These are phyloP conservation scores for Phytophthora tubulina DNA, from an alignment of 352 stramenopile species.

Conservation along the genomic window DNA sequence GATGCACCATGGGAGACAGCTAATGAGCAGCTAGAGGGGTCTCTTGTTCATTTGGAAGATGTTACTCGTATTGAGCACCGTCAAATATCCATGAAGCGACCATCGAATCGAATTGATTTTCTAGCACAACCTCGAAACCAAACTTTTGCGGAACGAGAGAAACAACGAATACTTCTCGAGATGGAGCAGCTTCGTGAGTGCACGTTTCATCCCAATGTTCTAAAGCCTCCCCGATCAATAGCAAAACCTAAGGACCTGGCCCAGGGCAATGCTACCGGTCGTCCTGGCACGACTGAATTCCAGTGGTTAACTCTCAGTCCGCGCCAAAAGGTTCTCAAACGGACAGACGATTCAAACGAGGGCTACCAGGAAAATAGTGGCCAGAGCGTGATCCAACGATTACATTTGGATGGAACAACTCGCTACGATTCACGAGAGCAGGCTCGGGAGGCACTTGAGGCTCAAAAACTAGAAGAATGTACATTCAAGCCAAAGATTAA, in stretches of 20 bases:
- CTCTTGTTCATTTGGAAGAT: background rate
- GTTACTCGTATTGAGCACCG: constrained; percentile 9
- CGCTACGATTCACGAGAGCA: constrained; percentile 69
- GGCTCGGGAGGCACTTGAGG: constrained; percentile 59
- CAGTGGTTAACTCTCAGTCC: constrained; percentile 75
- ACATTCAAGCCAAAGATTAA: constrained; percentile 83
- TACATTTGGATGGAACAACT: constrained; percentile 68
- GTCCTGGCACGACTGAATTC: constrained; percentile 45
- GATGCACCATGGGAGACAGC: background rate
- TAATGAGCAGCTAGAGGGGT: background rate
- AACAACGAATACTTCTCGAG: constrained; percentile 62
- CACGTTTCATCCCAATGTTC: constrained; percentile 70
- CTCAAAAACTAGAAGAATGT: constrained; percentile 59
- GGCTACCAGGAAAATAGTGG: constrained; percentile 14
- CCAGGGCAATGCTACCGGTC: background rate
- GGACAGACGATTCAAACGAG: constrained; percentile 6
- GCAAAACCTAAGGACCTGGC: background rate
- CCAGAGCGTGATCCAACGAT: constrained; percentile 58
- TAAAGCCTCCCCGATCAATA: constrained; percentile 33
- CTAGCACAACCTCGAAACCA: constrained; percentile 67
- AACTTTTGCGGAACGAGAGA: constrained; percentile 71
- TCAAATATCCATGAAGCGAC: constrained; percentile 7
- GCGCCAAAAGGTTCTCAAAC: constrained; percentile 36
- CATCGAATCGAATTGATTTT: constrained; percentile 47
- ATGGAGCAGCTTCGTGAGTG: constrained; percentile 72